A percentile compares a stretch with the other conserved stretches of the same genome.
Conservation (phyloP, 306 rosid genomes). For the Cajanus cajan region DNA sequence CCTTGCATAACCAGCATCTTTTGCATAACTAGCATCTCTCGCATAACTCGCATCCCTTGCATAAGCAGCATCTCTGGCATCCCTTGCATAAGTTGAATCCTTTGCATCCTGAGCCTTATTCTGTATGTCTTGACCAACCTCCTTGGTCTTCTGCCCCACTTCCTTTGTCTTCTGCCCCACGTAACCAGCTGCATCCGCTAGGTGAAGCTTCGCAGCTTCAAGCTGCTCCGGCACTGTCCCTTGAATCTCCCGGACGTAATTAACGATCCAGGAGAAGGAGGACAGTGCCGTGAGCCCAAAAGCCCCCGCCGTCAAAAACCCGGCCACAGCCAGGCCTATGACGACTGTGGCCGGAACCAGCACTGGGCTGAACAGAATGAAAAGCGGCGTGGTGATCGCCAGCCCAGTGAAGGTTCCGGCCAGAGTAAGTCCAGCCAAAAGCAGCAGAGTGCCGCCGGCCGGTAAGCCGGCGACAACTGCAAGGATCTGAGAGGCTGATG, state of each 20-base stretch:
- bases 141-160: constrained; percentile 37
- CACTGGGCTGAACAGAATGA: constrained; percentile 76
- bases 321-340: constrained; percentile 61
- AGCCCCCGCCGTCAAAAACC: constrained; percentile 67
- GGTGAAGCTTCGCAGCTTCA: constrained; percentile 44
- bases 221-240: constrained; percentile 53
- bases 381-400: constrained; percentile 57
- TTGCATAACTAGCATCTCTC: neutral
- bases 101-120: constrained; percentile 61
- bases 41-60: neutral
- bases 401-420: constrained; percentile 58
- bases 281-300: constrained; percentile 69
- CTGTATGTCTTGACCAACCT: constrained; percentile 77
- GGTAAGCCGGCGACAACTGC: constrained; percentile 66
- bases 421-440: constrained; percentile 57
- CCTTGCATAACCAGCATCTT: neutral
- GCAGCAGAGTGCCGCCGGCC: constrained; percentile 58
- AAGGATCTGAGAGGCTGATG: constrained; percentile 50
- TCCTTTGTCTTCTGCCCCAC: constrained; percentile 89
- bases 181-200: constrained; percentile 52
- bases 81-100: neutral
- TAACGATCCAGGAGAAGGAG: constrained; percentile 65
- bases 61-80: neutral
- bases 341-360: constrained; percentile 71
- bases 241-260: constrained; percentile 44